Conservation (phyloP, 2,329 filamentous ascomycete species). For the Pseudogymnoascus sp. region DNA sequence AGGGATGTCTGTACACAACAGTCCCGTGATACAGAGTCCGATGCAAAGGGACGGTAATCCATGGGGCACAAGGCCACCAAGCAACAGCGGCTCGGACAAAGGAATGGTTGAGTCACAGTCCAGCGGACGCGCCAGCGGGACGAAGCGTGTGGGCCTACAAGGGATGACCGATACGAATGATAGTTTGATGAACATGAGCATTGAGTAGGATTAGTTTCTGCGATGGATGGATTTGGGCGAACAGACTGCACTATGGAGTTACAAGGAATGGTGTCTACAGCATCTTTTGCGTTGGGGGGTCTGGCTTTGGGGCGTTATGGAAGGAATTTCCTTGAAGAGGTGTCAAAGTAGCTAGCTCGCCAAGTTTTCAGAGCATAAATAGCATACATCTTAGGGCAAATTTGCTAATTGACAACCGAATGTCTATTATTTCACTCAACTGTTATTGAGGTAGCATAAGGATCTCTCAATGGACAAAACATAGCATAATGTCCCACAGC, state of each 20-base stretch:
- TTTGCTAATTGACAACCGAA: not conserved
- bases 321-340: not conserved
- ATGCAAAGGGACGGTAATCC: conserved; percentile 61
- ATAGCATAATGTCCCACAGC: not conserved
- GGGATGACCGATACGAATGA: conserved; percentile 96
- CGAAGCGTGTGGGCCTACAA: conserved; percentile 64
- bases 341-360: not conserved
- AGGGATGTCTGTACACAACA: conserved; percentile 84
- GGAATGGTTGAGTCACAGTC: conserved; percentile 39
- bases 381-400: not conserved
- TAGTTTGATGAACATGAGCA: conserved; percentile 93
- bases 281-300: not conserved
- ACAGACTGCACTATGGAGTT: conserved; percentile 1
- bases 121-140: conserved; percentile 17
- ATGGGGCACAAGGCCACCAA: conserved; percentile 65
- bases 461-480: not conserved
- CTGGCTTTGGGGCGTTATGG: not conserved
- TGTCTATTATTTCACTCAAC: not conserved
- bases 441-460: not conserved
- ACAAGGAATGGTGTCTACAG: not conserved
- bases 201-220: conserved; percentile 52
- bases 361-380: not conserved
- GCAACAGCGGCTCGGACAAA: conserved; percentile 45
- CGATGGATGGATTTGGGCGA: not conserved
- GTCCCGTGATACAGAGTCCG: conserved; percentile 78